Base-by-base conservation (phyloP, 208 protist genomes). In the Trypanosoma melophagium region DNA sequence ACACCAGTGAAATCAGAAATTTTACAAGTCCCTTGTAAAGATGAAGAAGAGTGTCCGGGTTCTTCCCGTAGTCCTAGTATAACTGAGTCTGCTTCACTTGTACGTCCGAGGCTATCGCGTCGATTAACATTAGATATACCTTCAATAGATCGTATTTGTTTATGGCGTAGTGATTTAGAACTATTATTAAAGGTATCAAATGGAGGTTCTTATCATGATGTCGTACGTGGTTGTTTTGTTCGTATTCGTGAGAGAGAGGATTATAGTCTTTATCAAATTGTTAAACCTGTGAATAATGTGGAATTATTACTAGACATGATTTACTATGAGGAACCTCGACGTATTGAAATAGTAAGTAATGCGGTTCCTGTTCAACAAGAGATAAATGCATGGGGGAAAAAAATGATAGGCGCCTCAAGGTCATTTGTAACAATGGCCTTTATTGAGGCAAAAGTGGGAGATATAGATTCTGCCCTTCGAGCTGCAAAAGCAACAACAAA, bases 291-390 rank as follows among this genome's bases (percentile, higher is more conserved):
- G 5, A 61, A 54, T 10, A 63, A 56, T 60, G 21, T 78, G 2
- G 63, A 64, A 17, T 47, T 89, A 22, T 21, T 78, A 12, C 60
- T 89, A 8, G 83, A 89, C 52, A 76, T 73, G 21, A 74, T 86
- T 50, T 61, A 86, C 66, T 65, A 67, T 14, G 69, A 62, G n/a
- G 79, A 85, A 47, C 65, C 24, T 14, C 71, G 76, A 17, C 28
- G 59, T n/a, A 49, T 79, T 3, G 80, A 81, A 60, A 71, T 74
- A 17, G 67, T 89, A 40, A 86, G 80, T 61, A 89, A 89, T 60
- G 76, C 80, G 13, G 56, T 71, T 21, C 80, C 80, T n/a, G 61
- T 69, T 22, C 50, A 24, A 31, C 54, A 67, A 14, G 83, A 89
- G 41, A 49, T 89, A 22, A 59, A 51, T 25, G 50, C 59, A 3